Evolutionary conservation across 2,329 filamentous ascomycete species (phyloP), one percentile per base, ranked within the genome.

Genomic region (Aspergillus jensenii): DNA sequence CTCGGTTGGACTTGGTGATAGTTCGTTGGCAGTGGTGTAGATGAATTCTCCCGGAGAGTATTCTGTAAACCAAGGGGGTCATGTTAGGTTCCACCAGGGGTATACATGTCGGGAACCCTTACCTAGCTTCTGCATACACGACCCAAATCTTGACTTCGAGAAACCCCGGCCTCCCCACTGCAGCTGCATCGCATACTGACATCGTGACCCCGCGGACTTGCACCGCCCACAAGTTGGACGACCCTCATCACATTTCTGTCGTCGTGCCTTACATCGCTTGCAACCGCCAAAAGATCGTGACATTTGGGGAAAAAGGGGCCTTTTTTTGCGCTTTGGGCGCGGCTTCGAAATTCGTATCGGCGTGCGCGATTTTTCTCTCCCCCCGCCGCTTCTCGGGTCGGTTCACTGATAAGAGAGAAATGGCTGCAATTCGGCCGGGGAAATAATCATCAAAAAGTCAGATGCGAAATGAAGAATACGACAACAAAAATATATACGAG

Each of bases 181-280:
- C 58, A 77, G 65, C 59, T 75, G 69, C 69, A 77, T 73, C 46
- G 75, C 67, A 71, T 77, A 77, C 60, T 71, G 70, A 63, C 75
- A 77, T 51, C 70, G 67, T 49, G 67, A 66, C 33, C 68, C 69
- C n/a, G 75, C 74, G 44, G 67, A 62, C 63, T 70, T 67, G 62
- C 76, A 78, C 57, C 76, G 72, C 12, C 70, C 68, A 65, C 77
- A 79, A 49, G 62, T 68, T 25, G 77, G 77, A 57, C 71, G 71
- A 52, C 69, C 67, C 64, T 79, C 77, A 60, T 79, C 76, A 66
- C 77, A 79, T 74, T 78, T 78, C 61, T 78, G 74, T 53, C 76
- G 73, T 39, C 76, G 74, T 49, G 71, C 67, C 67, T 76, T 78
- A 73, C 76, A 78, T 65, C 76, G 71, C 60, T 72, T 73, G 67